These are phyloP conservation scores for Kalanchoe fedtschenkoi DNA, from an alignment of 164 flowering plant species.

Conservation along the genomic window DNA sequence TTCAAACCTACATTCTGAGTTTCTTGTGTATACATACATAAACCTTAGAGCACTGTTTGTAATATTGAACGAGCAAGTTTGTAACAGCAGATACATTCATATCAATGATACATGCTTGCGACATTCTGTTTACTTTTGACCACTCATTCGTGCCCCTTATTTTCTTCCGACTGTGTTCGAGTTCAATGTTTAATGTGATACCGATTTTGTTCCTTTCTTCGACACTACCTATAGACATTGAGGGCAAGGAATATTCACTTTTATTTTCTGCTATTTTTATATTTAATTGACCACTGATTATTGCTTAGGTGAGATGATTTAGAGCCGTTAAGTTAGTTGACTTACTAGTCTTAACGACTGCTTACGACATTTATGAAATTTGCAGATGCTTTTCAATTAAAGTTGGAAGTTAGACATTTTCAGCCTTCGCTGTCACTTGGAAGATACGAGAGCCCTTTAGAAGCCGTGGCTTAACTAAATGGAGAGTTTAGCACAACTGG, in stretches of 20 bases:
- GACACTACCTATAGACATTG: no score
- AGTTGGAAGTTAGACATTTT: slow-evolving; percentile 2
- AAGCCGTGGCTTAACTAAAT: slow-evolving; percentile 14
- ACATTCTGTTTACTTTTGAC: background rate
- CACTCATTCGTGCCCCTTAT: background rate
- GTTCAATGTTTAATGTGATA: no score
- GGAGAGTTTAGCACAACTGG: slow-evolving; percentile 90
- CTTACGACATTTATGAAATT: background rate
- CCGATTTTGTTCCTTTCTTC: no score
- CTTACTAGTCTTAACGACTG: background rate
- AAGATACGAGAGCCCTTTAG: background rate
- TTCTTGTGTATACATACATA: slow-evolving; percentile 2
- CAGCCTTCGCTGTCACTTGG: background rate
- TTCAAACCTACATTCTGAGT: background rate
- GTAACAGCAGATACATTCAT: background rate
- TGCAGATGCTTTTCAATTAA: slow-evolving; percentile 3
- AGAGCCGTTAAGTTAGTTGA: background rate
- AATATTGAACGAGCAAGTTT: background rate
- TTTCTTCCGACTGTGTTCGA: background rate
- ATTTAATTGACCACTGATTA: no score
- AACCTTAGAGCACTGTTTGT: background rate
- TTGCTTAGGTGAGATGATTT: no score
- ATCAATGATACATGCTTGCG: slow-evolving; percentile 2
- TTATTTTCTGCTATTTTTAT: background rate
- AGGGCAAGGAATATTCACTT: no score